A percentile compares a stretch with the other conserved stretches of the same genome.
Evolutionary conservation across 768 basidiomycete genomes (phyloP).

Genomic region (Omphalotus guepiniiformis): DNA sequence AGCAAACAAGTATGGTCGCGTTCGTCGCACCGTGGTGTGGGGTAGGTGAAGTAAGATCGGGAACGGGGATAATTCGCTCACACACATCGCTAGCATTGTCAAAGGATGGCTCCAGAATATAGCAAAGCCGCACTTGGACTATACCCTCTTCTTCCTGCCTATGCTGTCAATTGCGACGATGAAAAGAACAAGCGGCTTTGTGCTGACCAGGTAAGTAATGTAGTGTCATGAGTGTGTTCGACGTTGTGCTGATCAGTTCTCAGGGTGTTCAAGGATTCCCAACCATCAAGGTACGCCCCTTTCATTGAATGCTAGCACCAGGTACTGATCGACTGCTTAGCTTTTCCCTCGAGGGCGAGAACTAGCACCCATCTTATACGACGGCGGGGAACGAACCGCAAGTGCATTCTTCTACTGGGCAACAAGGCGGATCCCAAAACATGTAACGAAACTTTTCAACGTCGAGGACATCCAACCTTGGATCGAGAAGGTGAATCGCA

Average conservation of each 20-base stretch:
- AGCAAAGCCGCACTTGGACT: slow-evolving; percentile 77
- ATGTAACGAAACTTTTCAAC: slow-evolving; percentile 56
- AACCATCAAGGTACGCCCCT: slow-evolving; percentile 68
- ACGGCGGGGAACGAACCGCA: slow-evolving; percentile 65
- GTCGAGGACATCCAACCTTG: slow-evolving; percentile 59
- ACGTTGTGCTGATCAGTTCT: background rate
- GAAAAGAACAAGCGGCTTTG: slow-evolving; percentile 79
- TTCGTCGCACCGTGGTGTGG: slow-evolving; percentile 97
- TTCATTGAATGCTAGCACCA: background rate
- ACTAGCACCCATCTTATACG: slow-evolving; percentile 59
- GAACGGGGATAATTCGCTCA: background rate
- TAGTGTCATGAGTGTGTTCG: background rate
- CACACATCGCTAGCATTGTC: slow-evolving; percentile 59
- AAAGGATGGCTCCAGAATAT: slow-evolving; percentile 81
- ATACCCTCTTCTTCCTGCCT: slow-evolving; percentile 79
- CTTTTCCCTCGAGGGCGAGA: slow-evolving; percentile 76
- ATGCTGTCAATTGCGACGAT: slow-evolving; percentile 92
- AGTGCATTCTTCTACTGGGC: slow-evolving; percentile 75
- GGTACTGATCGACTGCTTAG: slow-evolving; percentile 28
- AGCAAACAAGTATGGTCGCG: slow-evolving; percentile 79
- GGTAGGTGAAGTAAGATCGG: slow-evolving; percentile 42
- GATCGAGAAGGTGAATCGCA: slow-evolving; percentile 62
- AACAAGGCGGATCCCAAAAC: slow-evolving; percentile 66
- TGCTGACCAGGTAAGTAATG: slow-evolving; percentile 56
- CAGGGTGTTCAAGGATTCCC: slow-evolving; percentile 88